Evolutionary conservation across 1,139 yeast species (phyloP), one percentile per base, ranked within the genome.

Genomic region (Blastobotrys petasosporus): DNA sequence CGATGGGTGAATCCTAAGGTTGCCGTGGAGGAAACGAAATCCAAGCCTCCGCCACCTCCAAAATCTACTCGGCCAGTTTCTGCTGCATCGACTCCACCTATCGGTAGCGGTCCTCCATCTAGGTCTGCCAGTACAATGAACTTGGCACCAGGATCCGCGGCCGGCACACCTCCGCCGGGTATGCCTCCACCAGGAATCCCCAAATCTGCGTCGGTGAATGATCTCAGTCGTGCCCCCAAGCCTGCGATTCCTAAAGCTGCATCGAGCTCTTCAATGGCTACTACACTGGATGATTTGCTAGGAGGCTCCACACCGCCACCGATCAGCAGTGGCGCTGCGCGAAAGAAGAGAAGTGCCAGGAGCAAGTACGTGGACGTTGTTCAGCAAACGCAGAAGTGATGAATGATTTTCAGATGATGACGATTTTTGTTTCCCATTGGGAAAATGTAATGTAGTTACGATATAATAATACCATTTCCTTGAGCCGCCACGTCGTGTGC

Each of bases 351-450:
- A 55, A 67, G 73, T n/a, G 79, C 80, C 3, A 75, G 85, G 47
- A 75, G 81, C 63, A 79, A 85, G 3, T 86, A 86, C 62, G 90
- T 85, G 37, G 88, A 85, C 61, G 87, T 86, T 7, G 75, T 85
- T 80, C 79, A 74, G 51, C 68, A 66, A 52, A 62, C 55, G 52
- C 47, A 51, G 35, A 12, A 12, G 30, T 20, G 25, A 20, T 20
- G 25, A 20, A n/a, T n/a, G n/a, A n/a, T n/a, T 20, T 20, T 20
- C 6, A 20, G 25, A 20, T 20, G 25, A 20, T 20, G 7, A 20
- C 7, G 4, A 7, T 20, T 20, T 20, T 20, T 20, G 7, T 20
- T 7, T 7, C 7, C 7, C 7, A 4, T 20, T 20, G 25, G 25
- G 7, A 20, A 4, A 4, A 4, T 20, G 4, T 20, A 7, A 20